Evolutionary conservation across 176 grass and related monocot species (phyloP), one percentile per base, ranked within the genome.

Genomic region (Paspalum vaginatum): DNA sequence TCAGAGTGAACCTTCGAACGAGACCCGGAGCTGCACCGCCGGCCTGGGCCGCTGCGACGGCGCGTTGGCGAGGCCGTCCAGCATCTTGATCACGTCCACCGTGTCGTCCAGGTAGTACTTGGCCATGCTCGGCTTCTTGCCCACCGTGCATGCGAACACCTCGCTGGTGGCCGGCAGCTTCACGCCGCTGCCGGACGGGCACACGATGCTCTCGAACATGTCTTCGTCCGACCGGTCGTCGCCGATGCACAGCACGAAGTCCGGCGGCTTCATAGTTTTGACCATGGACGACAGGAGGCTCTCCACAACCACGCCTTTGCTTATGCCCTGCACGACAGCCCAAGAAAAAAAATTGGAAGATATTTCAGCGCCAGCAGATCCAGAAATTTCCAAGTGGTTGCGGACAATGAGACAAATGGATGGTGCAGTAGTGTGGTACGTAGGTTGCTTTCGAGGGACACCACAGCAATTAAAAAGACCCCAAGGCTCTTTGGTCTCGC

Each of bases 81-180:
- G 86, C 96, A 95, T 93, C 81, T 99, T 95, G 72, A 99, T 74
- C 11, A 99, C 96, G 68, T 99, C 96, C 8, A 84, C 88, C 16
- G 92, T 95, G 66, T 95, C 96, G 71, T 99, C 96, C 15, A 99
- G 87, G 86, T 99, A 99, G 25, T 99, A 99, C 76, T 85, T 99
- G 27, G 96, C 96, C 92, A 93, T 95, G 90, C 92, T 99, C 9
- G 96, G 96, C 76, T 99, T 99, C 81, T 95, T 86, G 15, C 96
- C 92, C 1, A 99, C 96, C 0, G 96, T 99, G 86, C 96, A 99
- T 15, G 96, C 96, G 61, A 99, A 99, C 63, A 99, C 90, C 72
- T 99, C 92, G 32, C 81, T 83, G 45, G 62, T 91, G 26, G 88
- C 74, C 7, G 90, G 86, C 16, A 92, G 52, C 75, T 81, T 79